Base-by-base conservation (phyloP, 2,329 filamentous ascomycete species). In the Talaromyces rugulosus region DNA sequence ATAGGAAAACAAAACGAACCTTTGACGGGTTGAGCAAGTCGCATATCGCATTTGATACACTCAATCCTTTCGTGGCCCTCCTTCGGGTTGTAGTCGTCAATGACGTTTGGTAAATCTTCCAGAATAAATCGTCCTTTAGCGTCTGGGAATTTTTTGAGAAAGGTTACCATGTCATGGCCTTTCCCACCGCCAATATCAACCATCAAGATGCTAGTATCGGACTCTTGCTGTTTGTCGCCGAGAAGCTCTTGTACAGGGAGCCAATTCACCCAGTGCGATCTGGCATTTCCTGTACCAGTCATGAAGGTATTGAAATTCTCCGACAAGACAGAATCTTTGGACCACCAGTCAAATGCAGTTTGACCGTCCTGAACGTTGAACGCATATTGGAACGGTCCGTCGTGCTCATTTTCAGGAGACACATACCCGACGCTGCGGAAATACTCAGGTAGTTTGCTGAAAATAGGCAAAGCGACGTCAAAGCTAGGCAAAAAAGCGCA, bases 41-140 rank as follows among this genome's bases (percentile, higher is more conserved):
- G 56, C 27, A 63, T 57, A 30, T 61, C 55, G 34, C 60, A 58
- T 36, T 30, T 40, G 18, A 59, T 8, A 83, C n/a, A 66, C 40
- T 70, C 69, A 12, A 63, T 60, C n/a, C 44, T 54, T 18, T 36
- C 31, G 27, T 57, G n/a, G 5, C 42, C 54, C 18, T 63, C 44
- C 3, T 52, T 40, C n/a, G 69, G 66, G 18, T 51, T 14, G n/a
- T 51, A 28, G 12, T 72, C 62, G 34, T 67, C 65, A 55, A 73
- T 60, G 12, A 83, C 77, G 1, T 71, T 66, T 0, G 77, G 74
- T 4, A 80, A 70, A 63, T 85, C 83, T 64, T 85, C 81, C 0
- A 85, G 69, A 0, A 85, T 68, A 2, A 84, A 68, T 4, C 74
- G 70, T 1, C 81, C 81, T 0, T 76, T 74, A 0, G 71, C 66